phyloP scores from a whole-genome alignment of 805 yeast genomes.

The Yarrowia hollandica region DNA sequence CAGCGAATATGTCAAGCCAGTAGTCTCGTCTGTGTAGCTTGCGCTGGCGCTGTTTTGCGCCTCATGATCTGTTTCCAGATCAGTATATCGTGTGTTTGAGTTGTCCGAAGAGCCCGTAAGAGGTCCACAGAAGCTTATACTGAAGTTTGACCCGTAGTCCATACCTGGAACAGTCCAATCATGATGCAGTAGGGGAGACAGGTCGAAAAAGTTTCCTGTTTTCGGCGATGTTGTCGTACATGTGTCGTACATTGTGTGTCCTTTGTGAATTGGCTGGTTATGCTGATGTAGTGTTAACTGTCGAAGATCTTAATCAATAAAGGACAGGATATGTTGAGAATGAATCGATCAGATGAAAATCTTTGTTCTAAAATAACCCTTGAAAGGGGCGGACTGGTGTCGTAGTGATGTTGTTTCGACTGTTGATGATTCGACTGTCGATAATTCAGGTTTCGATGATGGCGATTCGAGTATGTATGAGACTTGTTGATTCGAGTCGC shows the following conservation, averaged over 20 bases:
- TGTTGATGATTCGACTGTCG: too few species aligned
- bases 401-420: too few species aligned
- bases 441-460: too few species aligned
- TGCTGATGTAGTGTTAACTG: background rate
- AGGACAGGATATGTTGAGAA: too few species aligned
- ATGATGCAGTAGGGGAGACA: slow-evolving; percentile 44
- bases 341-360: too few species aligned
- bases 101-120: background rate
- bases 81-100: background rate
- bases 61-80: slow-evolving; percentile 39
- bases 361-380: too few species aligned
- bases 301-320: too few species aligned
- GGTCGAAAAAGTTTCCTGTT: slow-evolving; percentile 47
- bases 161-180: slow-evolving; percentile 72
- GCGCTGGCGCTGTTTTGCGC: slow-evolving; percentile 50
- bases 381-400: too few species aligned
- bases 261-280: too few species aligned
- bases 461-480: too few species aligned
- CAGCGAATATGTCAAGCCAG: slow-evolving; percentile 51
- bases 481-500: too few species aligned
- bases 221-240: slow-evolving; percentile 40
- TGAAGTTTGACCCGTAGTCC: slow-evolving; percentile 70
- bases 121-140: slow-evolving; percentile 59
- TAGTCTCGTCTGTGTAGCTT: slow-evolving; percentile 49
- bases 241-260: too few species aligned